Conservation (phyloP, 192 early-diverging fungal genomes). For the Backusella morwellensis region DNA sequence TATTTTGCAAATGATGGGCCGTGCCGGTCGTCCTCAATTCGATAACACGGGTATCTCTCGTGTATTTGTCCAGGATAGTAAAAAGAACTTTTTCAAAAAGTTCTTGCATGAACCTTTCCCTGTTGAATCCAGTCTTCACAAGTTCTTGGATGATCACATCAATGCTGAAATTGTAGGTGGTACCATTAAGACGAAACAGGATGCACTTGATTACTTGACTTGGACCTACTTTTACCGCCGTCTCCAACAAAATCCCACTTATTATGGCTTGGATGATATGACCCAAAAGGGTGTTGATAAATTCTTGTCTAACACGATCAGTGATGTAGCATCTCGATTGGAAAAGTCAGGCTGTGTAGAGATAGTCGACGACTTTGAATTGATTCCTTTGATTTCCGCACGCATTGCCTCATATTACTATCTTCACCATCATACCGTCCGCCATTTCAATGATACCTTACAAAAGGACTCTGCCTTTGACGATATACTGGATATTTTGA, state of each 20-base stretch:
- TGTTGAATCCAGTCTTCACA: conserved; percentile 81
- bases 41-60: conserved; percentile 90
- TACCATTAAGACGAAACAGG: conserved; percentile 86
- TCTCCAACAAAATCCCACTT: conserved; percentile 91
- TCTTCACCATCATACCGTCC: conserved; percentile 79
- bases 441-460: conserved; percentile 61
- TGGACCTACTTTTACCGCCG: conserved; percentile 97
- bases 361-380: conserved; percentile 59
- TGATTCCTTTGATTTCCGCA: conserved; percentile 75
- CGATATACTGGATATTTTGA: conserved; percentile 73
- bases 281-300: conserved; percentile 64
- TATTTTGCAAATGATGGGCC: conserved; percentile 98
- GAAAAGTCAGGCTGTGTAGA: conserved; percentile 72
- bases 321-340: conserved; percentile 68
- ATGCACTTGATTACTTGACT: conserved; percentile 92
- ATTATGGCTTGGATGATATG: conserved; percentile 85
- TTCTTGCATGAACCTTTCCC: conserved; percentile 96
- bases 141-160: conserved; percentile 80
- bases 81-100: conserved; percentile 98
- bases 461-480: conserved; percentile 44
- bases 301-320: conserved; percentile 81
- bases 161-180: conserved; percentile 93
- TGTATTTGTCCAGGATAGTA: conserved; percentile 92
- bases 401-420: conserved; percentile 92
- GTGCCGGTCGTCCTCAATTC: conserved; percentile 95